Evolutionary conservation across 257 asterid species (phyloP).

Genomic region (Penstemon barbatus): DNA sequence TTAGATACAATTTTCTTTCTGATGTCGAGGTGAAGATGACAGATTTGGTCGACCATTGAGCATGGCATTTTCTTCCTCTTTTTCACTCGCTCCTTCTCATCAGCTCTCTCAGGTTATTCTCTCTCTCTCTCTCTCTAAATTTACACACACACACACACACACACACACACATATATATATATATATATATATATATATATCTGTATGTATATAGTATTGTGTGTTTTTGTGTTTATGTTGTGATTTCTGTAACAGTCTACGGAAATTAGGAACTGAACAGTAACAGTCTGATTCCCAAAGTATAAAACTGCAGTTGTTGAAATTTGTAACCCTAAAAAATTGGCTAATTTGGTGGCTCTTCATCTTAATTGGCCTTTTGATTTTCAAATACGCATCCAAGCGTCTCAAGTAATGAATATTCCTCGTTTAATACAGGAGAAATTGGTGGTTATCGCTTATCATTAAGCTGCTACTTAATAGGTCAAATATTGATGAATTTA

Average conservation of each 20-base stretch:
- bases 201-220: background rate
- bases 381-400: slow-evolving; percentile 1
- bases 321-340: background rate
- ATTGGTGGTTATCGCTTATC: background rate
- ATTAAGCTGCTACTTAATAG: background rate
- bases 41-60: slow-evolving; percentile 35
- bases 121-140: slow-evolving; percentile 12
- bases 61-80: slow-evolving; percentile 49
- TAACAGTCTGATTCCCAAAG: no score
- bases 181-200: no score
- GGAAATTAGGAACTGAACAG: no score
- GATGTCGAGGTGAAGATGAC: slow-evolving; percentile 16
- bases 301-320: background rate
- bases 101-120: slow-evolving; percentile 44
- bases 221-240: background rate
- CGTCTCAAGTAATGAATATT: background rate
- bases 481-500: background rate
- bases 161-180: no score
- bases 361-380: background rate
- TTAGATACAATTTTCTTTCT: background rate
- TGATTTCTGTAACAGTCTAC: no score
- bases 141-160: no score
- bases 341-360: background rate
- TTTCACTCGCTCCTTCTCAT: slow-evolving; percentile 30
- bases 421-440: background rate